Evolutionary conservation across 352 stramenopile genomes (phyloP).

Genomic region (Elongisporangium prolatum): DNA sequence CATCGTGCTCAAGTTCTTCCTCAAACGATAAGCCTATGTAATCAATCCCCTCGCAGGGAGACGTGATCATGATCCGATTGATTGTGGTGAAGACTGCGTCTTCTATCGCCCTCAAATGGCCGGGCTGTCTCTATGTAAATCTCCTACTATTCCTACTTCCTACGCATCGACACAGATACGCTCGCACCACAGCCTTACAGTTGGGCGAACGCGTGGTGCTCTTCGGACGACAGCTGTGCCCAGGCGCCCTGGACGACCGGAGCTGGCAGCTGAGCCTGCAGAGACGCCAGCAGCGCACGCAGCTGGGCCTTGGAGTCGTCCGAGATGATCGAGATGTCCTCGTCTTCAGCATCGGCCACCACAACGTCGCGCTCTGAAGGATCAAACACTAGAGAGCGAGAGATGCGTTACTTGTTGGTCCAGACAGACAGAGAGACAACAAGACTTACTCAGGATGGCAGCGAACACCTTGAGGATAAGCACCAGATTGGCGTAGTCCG

Average conservation of each 20-base stretch:
- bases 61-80: neutral
- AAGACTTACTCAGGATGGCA: conserved; percentile 58
- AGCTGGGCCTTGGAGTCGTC: conserved; percentile 55
- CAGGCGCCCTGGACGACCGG: conserved; percentile 62
- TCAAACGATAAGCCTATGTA: conserved; percentile 49
- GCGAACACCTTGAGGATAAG: conserved; percentile 75
- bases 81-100: neutral
- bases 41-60: neutral
- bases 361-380: conserved; percentile 43
- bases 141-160: conserved; percentile 8
- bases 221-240: conserved; percentile 58
- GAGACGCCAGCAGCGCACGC: conserved; percentile 46
- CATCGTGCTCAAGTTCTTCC: conserved; percentile 65
- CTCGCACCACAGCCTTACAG: conserved; percentile 24
- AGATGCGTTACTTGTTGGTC: conserved; percentile 11
- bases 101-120: neutral
- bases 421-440: conserved; percentile 4
- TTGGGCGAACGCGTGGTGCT: conserved; percentile 67
- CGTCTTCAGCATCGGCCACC: conserved; percentile 45
- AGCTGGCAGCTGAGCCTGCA: conserved; percentile 64
- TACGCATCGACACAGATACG: neutral
- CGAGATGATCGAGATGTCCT: conserved; percentile 68
- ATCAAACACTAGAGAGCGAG: conserved; percentile 46
- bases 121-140: neutral
- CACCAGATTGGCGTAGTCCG: conserved; percentile 57